Evolutionary conservation across 1,139 yeast species (phyloP), one percentile per base, ranked within the genome.

Genomic region (Yamadazyma triangularis): DNA sequence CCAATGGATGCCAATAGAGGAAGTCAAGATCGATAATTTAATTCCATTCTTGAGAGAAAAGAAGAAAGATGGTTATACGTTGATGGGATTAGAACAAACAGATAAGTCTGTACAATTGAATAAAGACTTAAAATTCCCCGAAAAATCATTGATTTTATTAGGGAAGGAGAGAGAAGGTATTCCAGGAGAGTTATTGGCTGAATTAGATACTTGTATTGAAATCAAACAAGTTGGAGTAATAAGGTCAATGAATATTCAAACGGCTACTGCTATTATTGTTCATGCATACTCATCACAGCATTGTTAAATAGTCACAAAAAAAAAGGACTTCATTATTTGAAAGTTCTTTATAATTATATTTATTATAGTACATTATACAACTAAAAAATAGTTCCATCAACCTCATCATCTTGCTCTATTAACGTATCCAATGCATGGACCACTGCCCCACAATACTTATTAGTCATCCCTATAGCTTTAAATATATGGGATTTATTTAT

Each of bases 241-340:
- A 27, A 70, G 97, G 44, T 86, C 95, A 2, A 88, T 89, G 97
- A 89, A 89, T 51, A 88, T 89, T 40, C 97, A 89, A 59, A 89
- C 97, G 0, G 97, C 96, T 1, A 81, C 96, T 1, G 96, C 97
- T 0, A 88, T 89, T 18, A 77, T 88, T 25, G 95, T 86, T 4
- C 95, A 89, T 53, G 93, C 96, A 0, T 89, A 89, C 50, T 79
- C 95, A 2, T 64, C 77, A 9, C 95, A 87, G 51, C 88, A 85
- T 50, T 70, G 72, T 44, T 68, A 41, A 38, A 15, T 25, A n/a
- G n/a, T n/a, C n/a, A n/a, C 23, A 15, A 6, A 8, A 9, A 26
- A 22, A 22, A 16, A 22, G 8, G 13, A 23, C 18, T 15, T 13
- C 11, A 11, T 16, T 25, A 13, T 28, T n/a, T 18, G 13, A 18